phyloP scores from a whole-genome alignment of 306 rosid species.

The Echinosophora koreensis region DNA sequence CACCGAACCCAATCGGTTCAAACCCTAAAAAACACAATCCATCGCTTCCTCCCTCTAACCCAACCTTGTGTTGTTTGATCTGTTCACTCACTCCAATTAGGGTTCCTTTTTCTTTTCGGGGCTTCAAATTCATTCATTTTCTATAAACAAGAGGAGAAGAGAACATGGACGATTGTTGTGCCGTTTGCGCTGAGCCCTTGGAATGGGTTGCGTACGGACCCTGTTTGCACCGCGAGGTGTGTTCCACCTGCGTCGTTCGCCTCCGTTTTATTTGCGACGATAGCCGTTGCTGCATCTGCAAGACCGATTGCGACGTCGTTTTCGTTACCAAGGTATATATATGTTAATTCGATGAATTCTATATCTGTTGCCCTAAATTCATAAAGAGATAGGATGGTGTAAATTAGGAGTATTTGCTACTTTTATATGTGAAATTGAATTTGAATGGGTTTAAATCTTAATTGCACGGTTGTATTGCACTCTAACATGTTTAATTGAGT shows the following conservation, averaged over 20 bases:
- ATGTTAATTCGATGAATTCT: not conserved
- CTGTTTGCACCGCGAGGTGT: constrained; percentile 90
- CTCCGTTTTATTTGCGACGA: constrained; percentile 96
- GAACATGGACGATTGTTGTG: constrained; percentile 92
- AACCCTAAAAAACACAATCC: constrained; percentile 25
- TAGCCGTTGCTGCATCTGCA: constrained; percentile 91
- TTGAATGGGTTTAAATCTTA: not conserved
- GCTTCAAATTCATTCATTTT: not conserved
- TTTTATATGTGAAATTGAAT: not conserved
- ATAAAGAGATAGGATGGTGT: not conserved
- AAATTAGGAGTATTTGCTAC: not conserved
- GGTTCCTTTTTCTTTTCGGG: constrained; percentile 31
- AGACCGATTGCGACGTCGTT: constrained; percentile 68
- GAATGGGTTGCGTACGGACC: constrained; percentile 98
- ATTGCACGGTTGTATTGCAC: not conserved
- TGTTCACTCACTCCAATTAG: constrained; percentile 17
- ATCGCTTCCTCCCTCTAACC: not conserved
- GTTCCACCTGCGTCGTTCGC: constrained; percentile 94
- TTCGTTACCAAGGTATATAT: constrained; percentile 82
- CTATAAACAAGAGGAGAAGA: constrained; percentile 16
- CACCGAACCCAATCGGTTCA: not conserved
- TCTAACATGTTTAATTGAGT: not conserved
- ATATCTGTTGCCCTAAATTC: not conserved
- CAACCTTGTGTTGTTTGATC: not conserved
- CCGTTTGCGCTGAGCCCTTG: constrained; percentile 91